A percentile compares a stretch with the other conserved stretches of the same genome.
phyloP scores from a whole-genome alignment of 495 filamentous ascomycete species.

The Filosporella fistucella region DNA sequence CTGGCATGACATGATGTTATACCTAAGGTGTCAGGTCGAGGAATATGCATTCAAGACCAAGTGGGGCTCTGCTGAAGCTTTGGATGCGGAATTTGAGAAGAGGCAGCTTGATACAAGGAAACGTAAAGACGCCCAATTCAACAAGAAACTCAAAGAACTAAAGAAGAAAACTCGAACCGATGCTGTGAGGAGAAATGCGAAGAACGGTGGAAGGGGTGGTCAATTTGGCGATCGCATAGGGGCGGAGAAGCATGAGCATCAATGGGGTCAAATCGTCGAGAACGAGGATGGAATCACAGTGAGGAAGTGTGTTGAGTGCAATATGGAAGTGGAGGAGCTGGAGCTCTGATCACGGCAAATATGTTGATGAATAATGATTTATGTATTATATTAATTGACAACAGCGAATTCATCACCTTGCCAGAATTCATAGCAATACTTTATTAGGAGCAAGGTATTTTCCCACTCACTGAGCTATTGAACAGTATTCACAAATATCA shows the following conservation, averaged over 20 bases:
- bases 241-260: slow-evolving; percentile 76
- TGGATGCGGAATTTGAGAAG: slow-evolving; percentile 87
- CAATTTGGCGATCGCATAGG: slow-evolving; percentile 75
- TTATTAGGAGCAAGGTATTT: too few relatives aligned
- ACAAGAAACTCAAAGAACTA: slow-evolving; percentile 76
- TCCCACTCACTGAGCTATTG: too few relatives aligned
- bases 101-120: slow-evolving; percentile 79
- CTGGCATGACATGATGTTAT: slow-evolving; percentile 99
- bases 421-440: too few relatives aligned
- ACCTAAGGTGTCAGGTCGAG: slow-evolving; percentile 88
- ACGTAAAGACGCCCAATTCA: slow-evolving; percentile 88
- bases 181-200: slow-evolving; percentile 65
- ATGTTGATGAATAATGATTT: neutral
- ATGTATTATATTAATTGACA: slow-evolving; percentile 1
- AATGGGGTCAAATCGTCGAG: slow-evolving; percentile 81
- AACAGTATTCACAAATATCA: too few relatives aligned
- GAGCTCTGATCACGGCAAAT: slow-evolving; percentile 56
- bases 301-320: slow-evolving; percentile 84
- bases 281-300: slow-evolving; percentile 75
- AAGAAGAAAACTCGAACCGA: slow-evolving; percentile 94
- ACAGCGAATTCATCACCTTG: too few relatives aligned
- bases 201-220: slow-evolving; percentile 43
- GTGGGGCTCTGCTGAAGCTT: slow-evolving; percentile 79
- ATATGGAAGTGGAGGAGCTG: slow-evolving; percentile 95
- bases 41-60: slow-evolving; percentile 78